Evolutionary conservation across 129 eudicot species (phyloP).

Genomic region (Helianthus tuberosus): DNA sequence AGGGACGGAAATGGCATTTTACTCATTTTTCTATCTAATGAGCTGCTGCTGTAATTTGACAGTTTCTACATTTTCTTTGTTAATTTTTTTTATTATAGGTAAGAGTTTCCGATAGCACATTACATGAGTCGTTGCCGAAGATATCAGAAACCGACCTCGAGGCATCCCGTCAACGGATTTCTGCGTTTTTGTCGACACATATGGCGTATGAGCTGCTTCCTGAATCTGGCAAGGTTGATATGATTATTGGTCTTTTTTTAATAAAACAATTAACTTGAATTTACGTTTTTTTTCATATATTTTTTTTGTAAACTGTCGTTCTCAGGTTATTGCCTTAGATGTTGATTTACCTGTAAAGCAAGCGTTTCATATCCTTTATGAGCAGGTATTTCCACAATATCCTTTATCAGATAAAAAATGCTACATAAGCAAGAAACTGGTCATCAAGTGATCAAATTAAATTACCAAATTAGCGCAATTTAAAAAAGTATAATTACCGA

Average conservation of each 20-base stretch:
- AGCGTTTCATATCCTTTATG: conserved; percentile 91
- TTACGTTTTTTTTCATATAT: background rate
- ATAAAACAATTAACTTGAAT: background rate
- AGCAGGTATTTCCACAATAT: conserved; percentile 62
- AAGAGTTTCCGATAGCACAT: conserved; percentile 62
- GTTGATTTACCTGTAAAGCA: conserved; percentile 94
- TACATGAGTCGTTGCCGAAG: conserved; percentile 53
- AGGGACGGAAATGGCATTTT: too few species aligned
- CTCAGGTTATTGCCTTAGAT: conserved; percentile 86
- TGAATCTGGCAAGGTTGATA: conserved; percentile 86
- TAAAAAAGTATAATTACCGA: background rate
- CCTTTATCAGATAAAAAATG: background rate
- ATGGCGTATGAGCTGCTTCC: conserved; percentile 89
- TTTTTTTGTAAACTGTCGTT: conserved; percentile 1
- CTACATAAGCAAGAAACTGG: background rate
- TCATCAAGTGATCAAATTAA: background rate
- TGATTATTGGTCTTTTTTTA: conserved; percentile 5
- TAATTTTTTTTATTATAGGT: conserved; percentile 42
- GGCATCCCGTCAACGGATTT: conserved; percentile 67
- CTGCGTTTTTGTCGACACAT: conserved; percentile 67
- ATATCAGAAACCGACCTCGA: conserved; percentile 73
- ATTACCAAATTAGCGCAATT: background rate
- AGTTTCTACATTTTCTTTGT: background rate
- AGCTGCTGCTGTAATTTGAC: background rate
- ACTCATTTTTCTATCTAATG: background rate